Percentiles rank a stretch among this genome's conserved stretches.
phyloP scores from a whole-genome alignment of 148 eudicot genomes.

The Fagopyrum homotropicum region DNA sequence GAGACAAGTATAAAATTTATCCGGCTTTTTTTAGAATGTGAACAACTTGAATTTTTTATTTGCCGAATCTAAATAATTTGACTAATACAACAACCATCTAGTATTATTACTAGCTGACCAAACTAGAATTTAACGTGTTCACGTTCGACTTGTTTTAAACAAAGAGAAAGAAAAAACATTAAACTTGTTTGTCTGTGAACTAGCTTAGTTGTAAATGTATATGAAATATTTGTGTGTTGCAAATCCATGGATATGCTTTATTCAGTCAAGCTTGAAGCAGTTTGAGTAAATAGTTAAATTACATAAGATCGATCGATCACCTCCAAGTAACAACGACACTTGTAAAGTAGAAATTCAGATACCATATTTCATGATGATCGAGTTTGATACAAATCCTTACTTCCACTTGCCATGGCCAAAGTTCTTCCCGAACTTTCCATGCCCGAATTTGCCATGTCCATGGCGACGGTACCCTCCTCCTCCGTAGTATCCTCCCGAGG shows the following conservation, averaged over 20 bases:
- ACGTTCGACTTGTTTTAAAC: too few relatives aligned
- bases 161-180: too few relatives aligned
- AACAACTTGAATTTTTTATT: too few relatives aligned
- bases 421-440: constrained; percentile 4
- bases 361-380: background rate
- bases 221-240: background rate
- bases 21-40: too few relatives aligned
- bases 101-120: too few relatives aligned
- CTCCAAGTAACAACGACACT: background rate
- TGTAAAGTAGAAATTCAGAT: background rate
- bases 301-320: background rate
- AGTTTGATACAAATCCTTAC: background rate
- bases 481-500: background rate
- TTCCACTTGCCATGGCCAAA: constrained; percentile 2
- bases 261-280: background rate
- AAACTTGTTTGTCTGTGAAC: too few relatives aligned
- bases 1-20: too few relatives aligned
- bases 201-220: too few relatives aligned
- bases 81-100: too few relatives aligned
- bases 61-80: too few relatives aligned
- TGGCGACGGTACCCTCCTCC: constrained; percentile 3
- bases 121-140: too few relatives aligned
- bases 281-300: background rate
- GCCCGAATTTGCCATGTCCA: background rate
- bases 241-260: background rate